These are phyloP conservation scores for Alternaria arborescens DNA, from an alignment of 2,329 filamentous ascomycete genomes.

Conservation along the genomic window DNA sequence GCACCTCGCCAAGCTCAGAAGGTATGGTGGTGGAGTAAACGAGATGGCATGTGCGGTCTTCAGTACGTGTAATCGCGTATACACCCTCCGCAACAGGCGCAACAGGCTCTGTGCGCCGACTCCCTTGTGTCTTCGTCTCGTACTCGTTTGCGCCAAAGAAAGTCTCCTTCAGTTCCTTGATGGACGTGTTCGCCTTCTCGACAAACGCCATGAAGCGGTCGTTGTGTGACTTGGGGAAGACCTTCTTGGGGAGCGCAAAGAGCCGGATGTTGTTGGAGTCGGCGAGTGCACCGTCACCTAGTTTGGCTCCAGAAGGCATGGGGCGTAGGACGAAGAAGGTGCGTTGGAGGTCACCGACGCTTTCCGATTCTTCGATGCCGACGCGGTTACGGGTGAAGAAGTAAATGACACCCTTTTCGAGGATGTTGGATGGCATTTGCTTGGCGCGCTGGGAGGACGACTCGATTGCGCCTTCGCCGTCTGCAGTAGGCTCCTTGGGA, in stretches of 20 bases:
- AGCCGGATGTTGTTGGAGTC: conserved; percentile 72
- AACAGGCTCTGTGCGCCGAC: conserved; percentile 72
- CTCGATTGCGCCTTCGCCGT: conserved; percentile 53
- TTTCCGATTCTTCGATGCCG: conserved; percentile 72
- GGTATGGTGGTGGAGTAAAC: conserved; percentile 83
- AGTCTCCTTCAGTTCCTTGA: conserved; percentile 74
- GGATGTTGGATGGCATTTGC: conserved; percentile 66
- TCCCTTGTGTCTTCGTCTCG: conserved; percentile 77
- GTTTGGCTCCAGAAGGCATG: conserved; percentile 71
- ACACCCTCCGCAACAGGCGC: conserved; percentile 84
- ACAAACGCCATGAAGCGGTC: conserved; percentile 86
- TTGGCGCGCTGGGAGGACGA: conserved; percentile 61
- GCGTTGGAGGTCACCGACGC: conserved; percentile 76
- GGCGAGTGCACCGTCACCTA: conserved; percentile 67
- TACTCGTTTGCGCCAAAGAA: conserved; percentile 75
- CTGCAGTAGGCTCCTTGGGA: conserved; percentile 29
- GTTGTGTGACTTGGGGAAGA: conserved; percentile 71
- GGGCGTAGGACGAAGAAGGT: conserved; percentile 83
- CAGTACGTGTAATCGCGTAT: conserved; percentile 78
- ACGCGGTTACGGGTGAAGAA: conserved; percentile 88
- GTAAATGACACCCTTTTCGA: conserved; percentile 90
- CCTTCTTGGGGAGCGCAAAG: conserved; percentile 84
- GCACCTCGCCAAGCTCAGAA: conserved; percentile 72
- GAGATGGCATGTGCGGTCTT: conserved; percentile 74
- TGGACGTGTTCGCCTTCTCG: conserved; percentile 73